Conservation (phyloP, 805 yeast species). For the Candida orba region DNA sequence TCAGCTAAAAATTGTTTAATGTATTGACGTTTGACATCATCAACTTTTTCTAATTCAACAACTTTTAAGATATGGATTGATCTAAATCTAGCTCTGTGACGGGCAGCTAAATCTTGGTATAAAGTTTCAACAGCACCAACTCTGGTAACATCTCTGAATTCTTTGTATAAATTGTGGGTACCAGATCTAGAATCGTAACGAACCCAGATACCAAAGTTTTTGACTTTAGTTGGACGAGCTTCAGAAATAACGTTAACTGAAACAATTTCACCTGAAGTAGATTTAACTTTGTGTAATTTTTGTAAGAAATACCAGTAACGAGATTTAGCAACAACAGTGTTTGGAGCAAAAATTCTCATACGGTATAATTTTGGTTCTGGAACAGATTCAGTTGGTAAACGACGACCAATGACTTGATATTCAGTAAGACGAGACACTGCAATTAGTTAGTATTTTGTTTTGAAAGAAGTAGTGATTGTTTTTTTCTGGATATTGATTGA, state of each 20-base stretch:
- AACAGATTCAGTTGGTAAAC: conserved; percentile 97
- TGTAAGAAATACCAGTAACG: conserved; percentile 99
- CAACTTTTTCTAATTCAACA: conserved; percentile 96
- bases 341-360: conserved; percentile 99
- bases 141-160: conserved; percentile 99
- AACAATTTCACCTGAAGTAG: conserved; percentile 99
- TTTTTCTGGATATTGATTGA: no score
- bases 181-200: conserved; percentile 99
- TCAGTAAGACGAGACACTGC: conserved; percentile 94
- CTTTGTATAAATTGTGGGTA: conserved; percentile 99
- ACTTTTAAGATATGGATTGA: conserved; percentile 98
- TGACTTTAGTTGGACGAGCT: conserved; percentile 97
- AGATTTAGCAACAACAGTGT: conserved; percentile 98
- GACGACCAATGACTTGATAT: conserved; percentile 99
- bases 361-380: conserved; percentile 99
- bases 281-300: conserved; percentile 98
- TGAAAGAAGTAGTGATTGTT: not conserved
- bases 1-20: conserved; percentile 92
- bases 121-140: conserved; percentile 97
- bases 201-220: conserved; percentile 99
- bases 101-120: conserved; percentile 99
- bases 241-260: conserved; percentile 87
- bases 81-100: conserved; percentile 99
- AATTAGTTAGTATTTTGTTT: conserved; percentile 6
- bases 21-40: conserved; percentile 99